Conservation (phyloP, 1,284 basidiomycete genomes). For the Tilletiopsis washingtonensis region DNA sequence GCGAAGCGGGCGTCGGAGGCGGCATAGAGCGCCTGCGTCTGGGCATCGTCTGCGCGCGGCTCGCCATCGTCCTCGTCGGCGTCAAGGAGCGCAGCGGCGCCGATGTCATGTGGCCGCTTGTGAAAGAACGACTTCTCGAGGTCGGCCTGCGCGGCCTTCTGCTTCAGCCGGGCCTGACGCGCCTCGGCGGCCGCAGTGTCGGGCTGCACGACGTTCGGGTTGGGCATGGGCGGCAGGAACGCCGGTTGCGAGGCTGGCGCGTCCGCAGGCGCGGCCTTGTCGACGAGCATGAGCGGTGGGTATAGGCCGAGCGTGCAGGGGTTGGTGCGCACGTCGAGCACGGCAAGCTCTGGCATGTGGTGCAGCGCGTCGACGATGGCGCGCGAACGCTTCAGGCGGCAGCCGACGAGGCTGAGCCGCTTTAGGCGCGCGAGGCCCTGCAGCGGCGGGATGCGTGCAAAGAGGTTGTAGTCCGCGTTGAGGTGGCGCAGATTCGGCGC, state of each 20-base stretch:
- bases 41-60: background rate
- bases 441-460: conserved; percentile 27
- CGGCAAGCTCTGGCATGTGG: conserved; percentile 26
- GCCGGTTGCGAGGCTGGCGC: no score
- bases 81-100: conserved; percentile 7
- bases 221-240: conserved; percentile 32
- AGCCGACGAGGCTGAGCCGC: conserved; percentile 38
- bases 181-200: conserved; percentile 10
- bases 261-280: background rate
- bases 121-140: conserved; percentile 43
- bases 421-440: conserved; percentile 28
- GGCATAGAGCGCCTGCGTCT: conserved; percentile 12
- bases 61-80: conserved; percentile 7
- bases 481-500: conserved; percentile 77
- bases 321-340: conserved; percentile 39
- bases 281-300: conserved; percentile 25
- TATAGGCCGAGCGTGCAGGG: conserved; percentile 44
- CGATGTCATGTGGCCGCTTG: conserved; percentile 16
- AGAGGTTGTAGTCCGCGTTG: conserved; percentile 54
- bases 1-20: conserved; percentile 34
- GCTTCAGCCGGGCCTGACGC: conserved; percentile 6
- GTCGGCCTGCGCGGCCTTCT: conserved; percentile 14
- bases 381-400: conserved; percentile 29
- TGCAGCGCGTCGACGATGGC: conserved; percentile 25
- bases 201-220: conserved; percentile 34